Percentiles rank a stretch among this genome's conserved stretches.
These are phyloP conservation scores for Cercospora sp. DNA, from an alignment of 2,329 filamentous ascomycete species.

Conservation along the genomic window DNA sequence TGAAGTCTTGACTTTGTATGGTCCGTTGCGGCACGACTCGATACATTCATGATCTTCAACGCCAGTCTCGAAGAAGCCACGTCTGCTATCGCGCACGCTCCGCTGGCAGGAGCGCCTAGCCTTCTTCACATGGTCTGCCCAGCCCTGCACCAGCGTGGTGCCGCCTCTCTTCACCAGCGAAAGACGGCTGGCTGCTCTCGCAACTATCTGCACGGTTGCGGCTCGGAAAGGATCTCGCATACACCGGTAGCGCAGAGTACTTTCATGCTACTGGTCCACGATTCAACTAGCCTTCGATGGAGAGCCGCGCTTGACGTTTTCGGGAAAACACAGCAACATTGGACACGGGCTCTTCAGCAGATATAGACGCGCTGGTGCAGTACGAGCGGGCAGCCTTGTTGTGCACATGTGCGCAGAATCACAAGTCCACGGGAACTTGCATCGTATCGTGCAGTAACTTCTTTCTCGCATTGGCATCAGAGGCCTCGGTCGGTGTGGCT, in stretches of 20 bases:
- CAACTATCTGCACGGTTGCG: slow-evolving; percentile 6
- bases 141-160: not conserved
- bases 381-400: slow-evolving; percentile 4
- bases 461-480: not conserved
- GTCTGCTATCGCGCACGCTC: not conserved
- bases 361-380: slow-evolving; percentile 7
- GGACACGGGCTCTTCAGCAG: not conserved
- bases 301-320: slow-evolving; percentile 15
- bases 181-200: slow-evolving; percentile 5
- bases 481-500: slow-evolving; percentile 2
- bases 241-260: slow-evolving; percentile 9
- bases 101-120: not conserved
- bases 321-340: slow-evolving; percentile 14
- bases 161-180: not conserved
- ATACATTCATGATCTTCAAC: slow-evolving; percentile 3
- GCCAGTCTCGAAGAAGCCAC: not conserved
- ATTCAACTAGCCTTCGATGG: slow-evolving; percentile 6
- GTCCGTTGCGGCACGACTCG: slow-evolving; percentile 4
- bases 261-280: slow-evolving; percentile 1
- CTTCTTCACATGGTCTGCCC: not conserved
- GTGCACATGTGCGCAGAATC: slow-evolving; percentile 2
- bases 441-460: not conserved
- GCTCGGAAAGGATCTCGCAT: slow-evolving; percentile 10
- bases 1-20: not conserved
- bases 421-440: not conserved